A percentile compares a stretch with the other conserved stretches of the same genome.
phyloP scores from a whole-genome alignment of 108 stramenopile species.

The Conticribra guillardii region DNA sequence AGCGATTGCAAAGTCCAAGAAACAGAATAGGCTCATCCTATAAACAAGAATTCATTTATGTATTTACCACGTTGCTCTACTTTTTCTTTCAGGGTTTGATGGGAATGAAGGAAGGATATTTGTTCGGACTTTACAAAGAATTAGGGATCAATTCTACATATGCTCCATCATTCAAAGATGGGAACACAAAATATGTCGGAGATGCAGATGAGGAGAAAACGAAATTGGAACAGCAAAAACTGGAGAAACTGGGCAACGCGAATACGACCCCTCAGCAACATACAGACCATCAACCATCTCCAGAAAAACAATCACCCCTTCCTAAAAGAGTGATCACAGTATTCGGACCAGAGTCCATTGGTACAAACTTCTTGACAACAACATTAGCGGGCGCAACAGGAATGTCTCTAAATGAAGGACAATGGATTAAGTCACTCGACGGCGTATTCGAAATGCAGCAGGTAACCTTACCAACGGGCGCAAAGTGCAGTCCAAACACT shows the following conservation, averaged over 20 bases:
- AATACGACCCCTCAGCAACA: no score
- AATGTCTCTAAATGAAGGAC: conserved; percentile 4
- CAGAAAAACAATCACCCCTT: conserved; percentile 19
- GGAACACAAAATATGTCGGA: conserved; percentile 14
- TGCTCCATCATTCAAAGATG: conserved; percentile 9
- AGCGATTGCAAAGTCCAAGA: no score
- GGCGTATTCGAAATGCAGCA: conserved; percentile 21
- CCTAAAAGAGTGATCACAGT: conserved; percentile 42
- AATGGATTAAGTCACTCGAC: conserved; percentile 3
- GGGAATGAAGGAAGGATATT: conserved; percentile 1
- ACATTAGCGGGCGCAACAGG: conserved; percentile 13
- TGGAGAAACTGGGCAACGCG: no score
- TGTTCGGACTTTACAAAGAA: conserved; percentile 8
- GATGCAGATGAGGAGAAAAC: background rate
- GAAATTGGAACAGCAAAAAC: background rate
- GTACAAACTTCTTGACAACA: conserved; percentile 10
- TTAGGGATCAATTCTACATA: conserved; percentile 15
- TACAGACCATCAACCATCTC: background rate
- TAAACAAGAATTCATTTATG: no score
- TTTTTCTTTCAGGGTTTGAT: conserved; percentile 18
- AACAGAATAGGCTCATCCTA: no score
- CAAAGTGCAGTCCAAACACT: background rate
- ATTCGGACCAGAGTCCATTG: conserved; percentile 48
- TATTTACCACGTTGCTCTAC: no score
- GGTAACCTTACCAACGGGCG: background rate